Conservation (phyloP, 2,329 filamentous ascomycete genomes). For the Penicillium sp. region DNA sequence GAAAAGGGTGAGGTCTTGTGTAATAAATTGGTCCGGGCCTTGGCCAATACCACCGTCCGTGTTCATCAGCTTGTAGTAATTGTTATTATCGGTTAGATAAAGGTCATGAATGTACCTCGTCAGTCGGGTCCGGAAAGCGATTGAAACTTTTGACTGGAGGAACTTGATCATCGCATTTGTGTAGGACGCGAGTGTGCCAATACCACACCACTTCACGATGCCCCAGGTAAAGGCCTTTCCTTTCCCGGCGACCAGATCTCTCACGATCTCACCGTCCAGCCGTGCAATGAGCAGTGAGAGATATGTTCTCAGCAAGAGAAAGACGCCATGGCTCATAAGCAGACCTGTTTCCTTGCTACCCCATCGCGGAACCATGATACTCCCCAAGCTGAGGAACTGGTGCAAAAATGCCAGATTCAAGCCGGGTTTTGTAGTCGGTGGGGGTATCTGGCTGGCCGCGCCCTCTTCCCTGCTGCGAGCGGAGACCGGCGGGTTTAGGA, state of each 20-base stretch:
- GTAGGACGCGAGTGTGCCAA: slow-evolving; percentile 90
- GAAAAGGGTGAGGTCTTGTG: slow-evolving; percentile 92
- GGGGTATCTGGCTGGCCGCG: slow-evolving; percentile 64
- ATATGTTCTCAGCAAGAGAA: slow-evolving; percentile 89
- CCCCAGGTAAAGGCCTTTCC: slow-evolving; percentile 85
- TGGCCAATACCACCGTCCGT: slow-evolving; percentile 90
- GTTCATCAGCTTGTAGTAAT: slow-evolving; percentile 94
- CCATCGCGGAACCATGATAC: slow-evolving; percentile 96
- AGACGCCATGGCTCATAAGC: slow-evolving; percentile 81
- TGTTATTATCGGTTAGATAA: slow-evolving; percentile 90
- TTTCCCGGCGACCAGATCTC: slow-evolving; percentile 92
- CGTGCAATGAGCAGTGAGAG: slow-evolving; percentile 89
- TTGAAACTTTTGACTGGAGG: slow-evolving; percentile 95
- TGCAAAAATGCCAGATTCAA: slow-evolving; percentile 94
- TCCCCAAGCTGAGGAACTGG: slow-evolving; percentile 92
- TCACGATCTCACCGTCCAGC: slow-evolving; percentile 91
- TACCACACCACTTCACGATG: slow-evolving; percentile 89
- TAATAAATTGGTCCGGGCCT: slow-evolving; percentile 94
- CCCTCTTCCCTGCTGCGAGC: slow-evolving; percentile 71
- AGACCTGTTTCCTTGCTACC: slow-evolving; percentile 92
- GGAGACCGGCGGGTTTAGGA: slow-evolving; percentile 84
- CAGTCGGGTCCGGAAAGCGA: slow-evolving; percentile 91
- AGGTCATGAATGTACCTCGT: slow-evolving; percentile 97
- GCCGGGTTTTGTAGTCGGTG: slow-evolving; percentile 86
- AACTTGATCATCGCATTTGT: slow-evolving; percentile 99